These are phyloP conservation scores for Saccharomyces hybrid DNA, from an alignment of 1,139 yeast species.

Conservation along the genomic window DNA sequence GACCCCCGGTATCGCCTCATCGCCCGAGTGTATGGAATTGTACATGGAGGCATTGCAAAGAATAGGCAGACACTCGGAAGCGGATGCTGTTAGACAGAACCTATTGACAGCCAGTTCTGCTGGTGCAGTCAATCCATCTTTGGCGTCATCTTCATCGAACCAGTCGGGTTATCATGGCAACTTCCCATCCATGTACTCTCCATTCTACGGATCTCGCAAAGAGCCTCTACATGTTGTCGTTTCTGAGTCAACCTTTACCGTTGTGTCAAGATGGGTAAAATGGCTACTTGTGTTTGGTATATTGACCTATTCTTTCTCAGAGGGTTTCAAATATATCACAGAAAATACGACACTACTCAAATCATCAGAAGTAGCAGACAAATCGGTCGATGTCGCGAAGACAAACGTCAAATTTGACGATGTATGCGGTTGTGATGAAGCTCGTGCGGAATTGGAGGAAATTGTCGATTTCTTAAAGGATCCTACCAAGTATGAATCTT, in stretches of 20 bases:
- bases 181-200: conserved; percentile 30
- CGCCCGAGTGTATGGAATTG: conserved; percentile 65
- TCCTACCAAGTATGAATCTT: conserved; percentile 89
- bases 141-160: conserved; percentile 21
- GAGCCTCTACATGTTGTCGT: conserved; percentile 86
- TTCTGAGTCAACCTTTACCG: conserved; percentile 70
- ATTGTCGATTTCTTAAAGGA: conserved; percentile 93
- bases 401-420: conserved; percentile 85
- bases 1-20: conserved; percentile 79
- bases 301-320: conserved; percentile 63
- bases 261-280: conserved; percentile 79
- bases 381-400: conserved; percentile 73
- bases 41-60: conserved; percentile 74
- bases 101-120: conserved; percentile 29
- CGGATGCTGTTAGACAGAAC: conserved; percentile 41
- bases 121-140: conserved; percentile 28
- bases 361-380: conserved; percentile 65
- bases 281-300: conserved; percentile 81
- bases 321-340: conserved; percentile 66
- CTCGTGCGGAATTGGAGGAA: conserved; percentile 92
- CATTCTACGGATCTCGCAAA: conserved; percentile 37
- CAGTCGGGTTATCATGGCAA: conserved; percentile 18
- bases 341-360: conserved; percentile 83
- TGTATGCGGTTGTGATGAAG: conserved; percentile 97
- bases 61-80: conserved; percentile 71